These are phyloP conservation scores for Prunella vulgaris DNA, from an alignment of 257 asterid species.

Conservation along the genomic window DNA sequence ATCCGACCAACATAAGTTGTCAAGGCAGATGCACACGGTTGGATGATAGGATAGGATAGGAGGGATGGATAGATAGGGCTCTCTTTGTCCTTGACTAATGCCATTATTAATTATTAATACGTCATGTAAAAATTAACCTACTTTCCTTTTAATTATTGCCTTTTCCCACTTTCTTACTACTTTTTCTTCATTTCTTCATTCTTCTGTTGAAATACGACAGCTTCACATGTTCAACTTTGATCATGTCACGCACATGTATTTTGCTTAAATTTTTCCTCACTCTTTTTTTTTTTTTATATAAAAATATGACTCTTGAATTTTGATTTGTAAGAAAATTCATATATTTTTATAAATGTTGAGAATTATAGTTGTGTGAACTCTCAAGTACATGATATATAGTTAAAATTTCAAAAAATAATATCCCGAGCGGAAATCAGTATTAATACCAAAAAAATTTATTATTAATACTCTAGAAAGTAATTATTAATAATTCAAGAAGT, in stretches of 20 bases:
- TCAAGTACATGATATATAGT: too few relatives aligned
- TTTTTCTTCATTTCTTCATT: background rate
- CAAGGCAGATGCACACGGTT: conserved; percentile 45
- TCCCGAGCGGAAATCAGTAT: too few relatives aligned
- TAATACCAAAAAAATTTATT: too few relatives aligned
- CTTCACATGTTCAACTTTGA: background rate
- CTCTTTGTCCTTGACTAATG: conserved; percentile 18
- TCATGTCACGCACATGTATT: background rate
- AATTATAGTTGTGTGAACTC: too few relatives aligned
- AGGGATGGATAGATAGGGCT: background rate
- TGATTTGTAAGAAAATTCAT: background rate
- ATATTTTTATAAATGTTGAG: too few relatives aligned
- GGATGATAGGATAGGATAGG: conserved; percentile 20
- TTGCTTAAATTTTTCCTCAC: background rate
- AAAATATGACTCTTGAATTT: background rate
- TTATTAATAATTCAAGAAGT: too few relatives aligned
- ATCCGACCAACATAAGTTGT: conserved; percentile 46
- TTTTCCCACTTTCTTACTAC: conserved; percentile 16
- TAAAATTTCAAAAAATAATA: too few relatives aligned
- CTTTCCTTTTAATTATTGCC: background rate
- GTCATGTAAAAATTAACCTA: background rate
- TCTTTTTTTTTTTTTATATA: background rate
- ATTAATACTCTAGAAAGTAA: too few relatives aligned
- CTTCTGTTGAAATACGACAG: conserved; percentile 7
- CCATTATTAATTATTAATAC: background rate